Evolutionary conservation across 83 land plant genomes (phyloP), one percentile per base, ranked within the genome.

Genomic region (Picea abies): DNA sequence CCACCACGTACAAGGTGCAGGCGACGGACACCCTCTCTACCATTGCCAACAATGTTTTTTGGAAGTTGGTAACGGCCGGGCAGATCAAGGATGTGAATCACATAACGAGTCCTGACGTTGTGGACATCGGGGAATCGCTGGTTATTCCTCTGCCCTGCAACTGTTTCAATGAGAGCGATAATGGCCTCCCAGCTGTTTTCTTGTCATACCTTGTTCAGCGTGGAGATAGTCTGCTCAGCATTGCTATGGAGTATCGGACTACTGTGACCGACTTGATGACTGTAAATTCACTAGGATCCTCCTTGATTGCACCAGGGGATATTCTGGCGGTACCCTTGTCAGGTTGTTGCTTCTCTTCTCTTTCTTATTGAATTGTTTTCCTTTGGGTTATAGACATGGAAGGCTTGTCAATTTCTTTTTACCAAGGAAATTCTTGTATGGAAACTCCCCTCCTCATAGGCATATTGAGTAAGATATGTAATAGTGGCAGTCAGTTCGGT

Each of bases 61-160:
- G 84, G 17, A 71, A 81, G 29, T 81, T 85, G 20, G 82, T 82
- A 16, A 82, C 77, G 60, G 76, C 66, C 3, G 84, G 83, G 26
- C 85, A 86, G 37, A 79, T 86, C 4, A 63, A 44, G 78, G 44
- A 37, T n/a, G 63, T 20, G 5, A 86, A 83, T 79, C 79, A 81
- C 4, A 5, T 69, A 11, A 19, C 19, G 17, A 60, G 52, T 17
- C 8, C 22, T 5, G 63, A 56, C 11, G 23, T 1, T 52, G 35
- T 82, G 19, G 60, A 17, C 41, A 72, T 61, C 47, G 88, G 88
- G 65, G 52, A 68, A n/a, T 60, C 37, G 8, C 41, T 86, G 69
- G 77, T 71, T 37, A 79, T 86, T 25, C 82, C 82, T 19, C 72
- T 86, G 32, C 85, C 88, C 23, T 86, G 85, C 63, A 78, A 81